These are phyloP conservation scores for Aspergillus pseudoviridinutans DNA, from an alignment of 2,329 filamentous ascomycete genomes.

Conservation along the genomic window DNA sequence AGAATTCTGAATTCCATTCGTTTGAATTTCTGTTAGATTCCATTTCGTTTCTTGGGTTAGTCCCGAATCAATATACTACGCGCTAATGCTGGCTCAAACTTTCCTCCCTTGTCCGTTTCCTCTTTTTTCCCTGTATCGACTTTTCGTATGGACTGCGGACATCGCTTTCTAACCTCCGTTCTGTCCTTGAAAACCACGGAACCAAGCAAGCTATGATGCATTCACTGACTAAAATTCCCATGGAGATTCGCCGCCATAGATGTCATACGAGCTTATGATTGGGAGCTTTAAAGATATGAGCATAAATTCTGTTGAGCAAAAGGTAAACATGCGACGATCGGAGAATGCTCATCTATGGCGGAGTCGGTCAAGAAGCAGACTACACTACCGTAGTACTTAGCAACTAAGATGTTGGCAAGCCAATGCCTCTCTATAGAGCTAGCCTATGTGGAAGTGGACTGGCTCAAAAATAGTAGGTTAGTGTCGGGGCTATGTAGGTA, in stretches of 20 bases:
- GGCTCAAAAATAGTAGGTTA: background rate
- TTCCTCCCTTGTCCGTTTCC: background rate
- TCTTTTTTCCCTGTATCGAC: background rate
- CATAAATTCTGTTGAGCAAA: background rate
- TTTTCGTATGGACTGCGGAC: background rate
- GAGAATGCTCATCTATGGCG: background rate
- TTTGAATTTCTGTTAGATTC: slow-evolving; percentile 9
- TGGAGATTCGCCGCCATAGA: slow-evolving; percentile 1
- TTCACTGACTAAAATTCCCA: background rate
- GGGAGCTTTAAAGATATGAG: background rate
- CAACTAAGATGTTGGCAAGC: background rate
- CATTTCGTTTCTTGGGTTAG: slow-evolving; percentile 5
- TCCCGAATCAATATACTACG: slow-evolving; percentile 6
- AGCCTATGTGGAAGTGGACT: background rate
- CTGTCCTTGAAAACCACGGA: slow-evolving; percentile 10
- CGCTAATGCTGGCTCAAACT: slow-evolving; percentile 5
- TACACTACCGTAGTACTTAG: background rate
- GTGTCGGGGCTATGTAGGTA: background rate
- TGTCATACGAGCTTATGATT: background rate
- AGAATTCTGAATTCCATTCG: slow-evolving; percentile 7
- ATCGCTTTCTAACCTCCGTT: background rate
- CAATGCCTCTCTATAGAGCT: background rate
- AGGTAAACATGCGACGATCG: background rate
- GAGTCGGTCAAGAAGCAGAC: background rate
- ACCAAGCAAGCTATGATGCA: slow-evolving; percentile 11